Conservation (phyloP, 306 rosid genomes). For the Citrullus mucosospermus region DNA sequence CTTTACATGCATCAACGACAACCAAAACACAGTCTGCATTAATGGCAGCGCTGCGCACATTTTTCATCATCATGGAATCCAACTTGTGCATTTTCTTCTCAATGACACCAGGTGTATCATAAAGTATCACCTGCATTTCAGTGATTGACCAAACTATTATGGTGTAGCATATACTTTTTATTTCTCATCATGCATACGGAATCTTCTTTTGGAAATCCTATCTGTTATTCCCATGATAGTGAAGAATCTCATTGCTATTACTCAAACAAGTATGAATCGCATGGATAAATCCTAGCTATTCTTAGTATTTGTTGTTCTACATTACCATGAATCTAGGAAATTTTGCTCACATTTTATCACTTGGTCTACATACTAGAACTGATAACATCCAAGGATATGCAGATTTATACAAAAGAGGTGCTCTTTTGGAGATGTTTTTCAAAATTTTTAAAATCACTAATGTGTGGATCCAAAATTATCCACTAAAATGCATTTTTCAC, state of each 20-base stretch:
- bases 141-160: background rate
- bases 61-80: slow-evolving; percentile 97
- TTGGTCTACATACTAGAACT: background rate
- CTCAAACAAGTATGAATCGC: background rate
- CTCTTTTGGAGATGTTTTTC: too few species aligned
- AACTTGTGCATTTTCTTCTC: slow-evolving; percentile 87
- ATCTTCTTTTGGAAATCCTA: background rate
- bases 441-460: background rate
- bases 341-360: background rate
- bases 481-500: background rate
- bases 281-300: background rate
- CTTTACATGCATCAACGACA: slow-evolving; percentile 96
- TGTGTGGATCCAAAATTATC: background rate
- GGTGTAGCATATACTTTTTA: background rate
- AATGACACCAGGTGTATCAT: slow-evolving; percentile 91
- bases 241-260: background rate
- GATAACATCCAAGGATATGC: background rate
- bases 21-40: slow-evolving; percentile 87
- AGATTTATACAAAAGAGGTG: background rate
- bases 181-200: too few species aligned
- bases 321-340: background rate
- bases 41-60: slow-evolving; percentile 74
- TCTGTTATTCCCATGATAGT: background rate
- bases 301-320: too few species aligned
- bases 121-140: slow-evolving; percentile 69